Base-by-base conservation (phyloP, 148 eudicot species). In the Persicaria maculosa region DNA sequence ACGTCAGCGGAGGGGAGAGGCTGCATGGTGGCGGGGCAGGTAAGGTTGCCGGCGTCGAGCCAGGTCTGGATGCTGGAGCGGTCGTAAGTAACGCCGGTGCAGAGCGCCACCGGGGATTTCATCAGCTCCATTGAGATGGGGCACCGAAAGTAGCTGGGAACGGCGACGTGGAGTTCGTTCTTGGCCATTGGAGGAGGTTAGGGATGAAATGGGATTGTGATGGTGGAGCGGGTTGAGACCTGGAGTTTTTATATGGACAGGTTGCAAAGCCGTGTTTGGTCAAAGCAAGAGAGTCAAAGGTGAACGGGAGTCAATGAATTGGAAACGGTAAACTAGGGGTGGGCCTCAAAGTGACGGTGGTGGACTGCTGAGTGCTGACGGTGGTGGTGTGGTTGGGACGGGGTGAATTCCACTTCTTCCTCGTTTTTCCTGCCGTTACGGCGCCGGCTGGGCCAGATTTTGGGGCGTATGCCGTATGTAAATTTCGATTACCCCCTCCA, bases 11-110 rank as follows among this genome's bases (percentile, higher is more conserved):
- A 84, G 5, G 83, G 81, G 19, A 90, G 89, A 36, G 83, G 77
- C 44, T 85, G 91, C 86, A 84, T 86, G 71, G 94, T 90, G 71
- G 94, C 94, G 6, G 94, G 95, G 64, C 95, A 90, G 6, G 90
- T 88, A n/a, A 87, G 83, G 77, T 90, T 84, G 48, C 95, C 91
- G 61, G 74, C 72, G 44, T 86, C 89, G 14, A 90, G 85, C 95
- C 95, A 90, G 0, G 76, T 69, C 48, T 85, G 88, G 69, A 90
- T 90, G 79, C 88, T 86, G 46, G 87, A 44, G 0, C 95, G 90
- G 76, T 90, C 91, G 79, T 90, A 90, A 7, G 95, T 90, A 47
- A 90, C 81, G 22, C 95, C 95, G 22, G 95, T 90, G 75, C 86
- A 86, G 59, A 88, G 80, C 22, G 86, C 83, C 14, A 88, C 91